phyloP scores from a whole-genome alignment of 441 rosid species.

The Breynia disticha region DNA sequence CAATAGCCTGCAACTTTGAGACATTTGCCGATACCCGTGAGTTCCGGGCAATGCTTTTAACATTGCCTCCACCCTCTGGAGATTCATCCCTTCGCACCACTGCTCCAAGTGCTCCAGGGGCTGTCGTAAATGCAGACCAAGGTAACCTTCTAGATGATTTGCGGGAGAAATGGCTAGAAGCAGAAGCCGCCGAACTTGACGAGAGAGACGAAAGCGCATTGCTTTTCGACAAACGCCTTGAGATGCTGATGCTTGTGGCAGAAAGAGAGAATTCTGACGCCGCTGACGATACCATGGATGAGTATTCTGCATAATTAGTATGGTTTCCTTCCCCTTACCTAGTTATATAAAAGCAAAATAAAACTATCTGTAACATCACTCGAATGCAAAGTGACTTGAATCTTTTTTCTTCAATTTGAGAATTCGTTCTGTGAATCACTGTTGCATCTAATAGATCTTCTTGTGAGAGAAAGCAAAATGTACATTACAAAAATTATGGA shows the following conservation, averaged over 20 bases:
- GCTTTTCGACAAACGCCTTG: slow-evolving; percentile 81
- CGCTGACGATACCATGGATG: slow-evolving; percentile 19
- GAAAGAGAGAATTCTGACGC: slow-evolving; percentile 44
- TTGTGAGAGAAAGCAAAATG: too few species aligned
- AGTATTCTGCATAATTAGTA: slow-evolving; percentile 16
- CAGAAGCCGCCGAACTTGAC: slow-evolving; percentile 90
- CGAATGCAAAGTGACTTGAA: too few species aligned
- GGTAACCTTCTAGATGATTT: slow-evolving; percentile 85
- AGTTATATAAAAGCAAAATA: not conserved
- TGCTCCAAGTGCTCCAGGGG: slow-evolving; percentile 90
- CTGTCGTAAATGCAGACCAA: slow-evolving; percentile 53
- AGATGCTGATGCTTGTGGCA: slow-evolving; percentile 76
- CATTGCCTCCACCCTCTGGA: slow-evolving; percentile 90
- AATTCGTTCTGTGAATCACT: too few species aligned
- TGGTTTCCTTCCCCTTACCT: not conserved
- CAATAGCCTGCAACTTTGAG: slow-evolving; percentile 80
- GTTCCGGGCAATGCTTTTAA: slow-evolving; percentile 84
- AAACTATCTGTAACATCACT: too few species aligned
- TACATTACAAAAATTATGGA: too few species aligned
- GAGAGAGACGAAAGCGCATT: slow-evolving; percentile 92
- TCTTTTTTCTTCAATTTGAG: too few species aligned
- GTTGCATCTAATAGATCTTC: too few species aligned
- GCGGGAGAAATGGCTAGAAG: slow-evolving; percentile 98
- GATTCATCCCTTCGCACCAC: slow-evolving; percentile 87
- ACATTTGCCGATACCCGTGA: slow-evolving; percentile 68